Percentiles rank a stretch among this genome's conserved stretches.
phyloP scores from a whole-genome alignment of 176 grass and related monocot genomes.

The Ampelocalamus luodianensis region DNA sequence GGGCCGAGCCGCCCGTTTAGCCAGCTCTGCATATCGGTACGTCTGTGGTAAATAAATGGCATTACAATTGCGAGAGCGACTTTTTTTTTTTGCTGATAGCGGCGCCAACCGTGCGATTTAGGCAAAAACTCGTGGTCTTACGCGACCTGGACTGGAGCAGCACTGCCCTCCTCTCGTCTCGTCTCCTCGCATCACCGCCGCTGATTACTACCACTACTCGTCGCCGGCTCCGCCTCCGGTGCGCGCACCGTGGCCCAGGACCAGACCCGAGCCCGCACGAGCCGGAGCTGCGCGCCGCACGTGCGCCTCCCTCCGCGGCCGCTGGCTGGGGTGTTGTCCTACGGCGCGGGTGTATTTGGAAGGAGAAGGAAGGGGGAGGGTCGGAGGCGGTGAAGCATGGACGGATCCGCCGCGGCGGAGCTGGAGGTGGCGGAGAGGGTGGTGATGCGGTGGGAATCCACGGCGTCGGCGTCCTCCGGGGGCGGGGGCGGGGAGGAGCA shows the following conservation, averaged over 20 bases:
- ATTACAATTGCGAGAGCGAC: no score
- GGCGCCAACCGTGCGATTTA: no score
- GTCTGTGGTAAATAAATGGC: no score
- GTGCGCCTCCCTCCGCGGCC: background rate
- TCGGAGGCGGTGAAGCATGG: slow-evolving; percentile 48
- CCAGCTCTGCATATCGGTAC: no score
- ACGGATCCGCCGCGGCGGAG: slow-evolving; percentile 60
- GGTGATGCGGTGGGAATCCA: slow-evolving; percentile 71
- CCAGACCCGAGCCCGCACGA: background rate
- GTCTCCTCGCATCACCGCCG: background rate
- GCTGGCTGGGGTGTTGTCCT: background rate
- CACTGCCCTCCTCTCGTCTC: background rate
- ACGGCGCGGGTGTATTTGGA: background rate
- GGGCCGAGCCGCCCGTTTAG: no score
- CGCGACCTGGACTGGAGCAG: background rate
- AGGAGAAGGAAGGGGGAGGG: background rate
- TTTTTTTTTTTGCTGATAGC: no score
- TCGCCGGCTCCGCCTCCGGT: background rate
- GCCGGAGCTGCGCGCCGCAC: background rate
- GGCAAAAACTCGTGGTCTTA: background rate
- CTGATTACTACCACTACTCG: slow-evolving; percentile 2
- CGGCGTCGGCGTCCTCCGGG: slow-evolving; percentile 38
- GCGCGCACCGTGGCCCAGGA: background rate
- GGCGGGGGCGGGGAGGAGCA: slow-evolving; percentile 39
- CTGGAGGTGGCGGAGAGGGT: slow-evolving; percentile 66